Percentiles rank a stretch among this genome's conserved stretches.
Evolutionary conservation across 2,329 filamentous ascomycete genomes (phyloP).

Genomic region (Diaporthe helianthi): DNA sequence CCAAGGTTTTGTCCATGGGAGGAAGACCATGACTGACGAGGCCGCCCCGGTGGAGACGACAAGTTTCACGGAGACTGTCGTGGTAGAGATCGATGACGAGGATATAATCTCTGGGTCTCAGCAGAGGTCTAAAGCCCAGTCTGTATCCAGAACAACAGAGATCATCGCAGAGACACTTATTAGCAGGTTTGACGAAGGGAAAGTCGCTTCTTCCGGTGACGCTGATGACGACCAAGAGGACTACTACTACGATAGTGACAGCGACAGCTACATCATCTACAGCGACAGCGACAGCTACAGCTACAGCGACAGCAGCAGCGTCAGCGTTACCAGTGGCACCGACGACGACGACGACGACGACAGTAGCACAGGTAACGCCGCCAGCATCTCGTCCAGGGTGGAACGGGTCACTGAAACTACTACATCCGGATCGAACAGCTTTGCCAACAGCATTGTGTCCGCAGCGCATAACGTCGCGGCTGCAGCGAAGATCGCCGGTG

Average conservation of each 20-base stretch:
- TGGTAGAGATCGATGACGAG: not conserved
- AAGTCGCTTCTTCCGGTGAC: not conserved
- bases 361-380: not conserved
- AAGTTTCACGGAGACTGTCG: not conserved
- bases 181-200: not conserved
- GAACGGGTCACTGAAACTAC: not conserved
- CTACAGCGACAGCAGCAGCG: not conserved
- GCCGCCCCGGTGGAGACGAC: not conserved
- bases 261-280: not conserved
- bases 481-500: not conserved
- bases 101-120: not conserved
- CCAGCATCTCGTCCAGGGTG: not conserved
- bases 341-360: too few species aligned
- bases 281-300: not conserved
- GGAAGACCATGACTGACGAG: not conserved
- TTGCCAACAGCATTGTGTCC: not conserved
- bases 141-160: not conserved
- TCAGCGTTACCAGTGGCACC: too few species aligned
- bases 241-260: not conserved
- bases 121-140: not conserved
- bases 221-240: not conserved
- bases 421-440: not conserved
- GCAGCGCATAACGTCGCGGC: not conserved
- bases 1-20: not conserved
- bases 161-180: not conserved